Base-by-base conservation (phyloP, 371 early-diverging fungal species). In the Zopfochytrium polystomum region DNA sequence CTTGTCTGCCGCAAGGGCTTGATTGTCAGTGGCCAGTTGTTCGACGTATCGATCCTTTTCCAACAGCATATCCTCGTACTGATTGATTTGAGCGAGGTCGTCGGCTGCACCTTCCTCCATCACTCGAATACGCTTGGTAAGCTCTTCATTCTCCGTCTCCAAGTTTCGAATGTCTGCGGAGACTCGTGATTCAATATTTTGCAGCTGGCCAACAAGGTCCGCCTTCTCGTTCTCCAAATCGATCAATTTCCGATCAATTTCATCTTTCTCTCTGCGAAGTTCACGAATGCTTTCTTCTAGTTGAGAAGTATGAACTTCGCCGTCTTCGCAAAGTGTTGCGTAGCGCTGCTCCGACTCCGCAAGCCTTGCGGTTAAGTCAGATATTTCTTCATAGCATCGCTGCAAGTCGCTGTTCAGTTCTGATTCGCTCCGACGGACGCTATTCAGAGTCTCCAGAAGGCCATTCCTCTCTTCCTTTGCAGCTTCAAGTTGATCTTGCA, bases 301-400 rank as follows among this genome's bases (percentile, higher is more conserved):
- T 18, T 62, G 45, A 2, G 48, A 7, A 6, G 67, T 55, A 42
- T 67, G 67, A 22, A 54, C 53, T 47, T 67, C 67, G 15, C 67
- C 67, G 32, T 60, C 67, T 11, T 58, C 63, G 38, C 58, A 67
- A 1, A 67, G 52, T 23, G 58, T 55, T 18, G 62, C 67, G 42
- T 58, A 67, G 15, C 63, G 52, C 18, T 42, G 30, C 23, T 67
- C 62, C 2, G 59, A 15, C 27, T 67, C 67, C 6, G 5, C 35
- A 0, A 67, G 38, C 26, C 30, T 50, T 3, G 45, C n/a, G 2
- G 51, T 34, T 13, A 67, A 26, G 7, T 29, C 23, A 15, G 46
- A 46, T 5, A 47, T 13, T 43, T 62, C 62, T 18, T 60, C 53
- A 3, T 49, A 7, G n/a, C n/a, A 53, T 53, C 52, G 30, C 27